Evolutionary conservation across 345 rosid genomes (phyloP), one percentile per base, ranked within the genome.

Genomic region (Streptanthus diversifolius): DNA sequence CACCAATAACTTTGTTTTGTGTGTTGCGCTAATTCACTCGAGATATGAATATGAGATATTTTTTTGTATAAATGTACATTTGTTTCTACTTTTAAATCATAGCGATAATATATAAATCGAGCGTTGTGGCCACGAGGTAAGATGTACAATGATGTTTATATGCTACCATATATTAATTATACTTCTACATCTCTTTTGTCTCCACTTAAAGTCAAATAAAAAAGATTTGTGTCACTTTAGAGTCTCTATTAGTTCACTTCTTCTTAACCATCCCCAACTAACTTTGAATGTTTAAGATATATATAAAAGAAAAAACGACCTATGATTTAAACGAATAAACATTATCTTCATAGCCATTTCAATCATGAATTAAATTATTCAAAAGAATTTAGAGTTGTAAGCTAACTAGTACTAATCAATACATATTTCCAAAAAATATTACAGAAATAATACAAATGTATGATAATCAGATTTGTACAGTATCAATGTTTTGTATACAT

Each of bases 201-300:
- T 61, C 57, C 69, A 68, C 41, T 17, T 49, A 60, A 43, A 68
- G 79, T 75, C 79, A 60, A 75, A 75, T 15, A 41, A 33, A 60
- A 22, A 51, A 32, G 67, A 60, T 33, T 33, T 52, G 37, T 59
- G 79, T 68, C 78, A 74, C 43, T 74, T 74, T 74, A 68, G 41
- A 74, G 55, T 49, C 39, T 49, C 53, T 60, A 57, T 56, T 74
- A 67, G 73, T 59, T 61, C 62, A 61, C 65, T 69, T 76, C 75
- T 76, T 76, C 79, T 53, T 69, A 76, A 69, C 79, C 58, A 69
- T 63, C 11, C 70, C 53, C 79, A 68, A 76, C 79, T 76, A 76
- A 30, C 41, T 75, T 68, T 68, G 73, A 75, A 68, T 49, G 17
- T 22, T 29, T 57, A 41, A 22, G 17, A 21, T 8, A 36, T 14